These are phyloP conservation scores for Penicillium sp. DNA, from an alignment of 2,329 filamentous ascomycete genomes.

Conservation along the genomic window DNA sequence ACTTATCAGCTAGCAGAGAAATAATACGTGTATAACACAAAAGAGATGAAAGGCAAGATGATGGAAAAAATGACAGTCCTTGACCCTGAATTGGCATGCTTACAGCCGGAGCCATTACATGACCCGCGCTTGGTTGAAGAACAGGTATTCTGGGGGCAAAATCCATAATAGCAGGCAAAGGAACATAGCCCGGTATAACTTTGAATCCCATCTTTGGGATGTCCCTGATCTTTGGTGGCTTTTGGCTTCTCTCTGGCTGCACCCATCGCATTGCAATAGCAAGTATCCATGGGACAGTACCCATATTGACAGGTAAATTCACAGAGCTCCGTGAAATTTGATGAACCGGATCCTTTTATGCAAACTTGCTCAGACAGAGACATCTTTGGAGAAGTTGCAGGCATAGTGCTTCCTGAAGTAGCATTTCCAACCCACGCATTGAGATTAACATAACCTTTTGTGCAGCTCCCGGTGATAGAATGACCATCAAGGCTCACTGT, in stretches of 20 bases:
- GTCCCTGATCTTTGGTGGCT: conserved; percentile 4
- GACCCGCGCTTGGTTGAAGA: not conserved
- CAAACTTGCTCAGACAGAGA: conserved; percentile 10
- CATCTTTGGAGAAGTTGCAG: conserved; percentile 1
- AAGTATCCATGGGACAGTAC: conserved; percentile 14
- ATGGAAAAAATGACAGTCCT: not conserved
- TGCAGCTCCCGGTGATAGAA: conserved; percentile 26
- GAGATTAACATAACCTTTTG: conserved; percentile 32
- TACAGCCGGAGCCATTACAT: not conserved
- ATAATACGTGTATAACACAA: not conserved
- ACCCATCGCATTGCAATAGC: conserved; percentile 15
- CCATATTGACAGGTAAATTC: conserved; percentile 11
- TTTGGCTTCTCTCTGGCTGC: conserved; percentile 1
- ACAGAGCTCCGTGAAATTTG: conserved; percentile 10
- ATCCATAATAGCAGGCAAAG: conserved; percentile 15
- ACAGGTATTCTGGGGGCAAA: conserved; percentile 3
- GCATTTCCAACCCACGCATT: conserved; percentile 40
- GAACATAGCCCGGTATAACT: conserved; percentile 12
- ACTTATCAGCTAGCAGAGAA: not conserved
- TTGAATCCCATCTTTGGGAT: conserved; percentile 4
- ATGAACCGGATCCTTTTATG: conserved; percentile 3
- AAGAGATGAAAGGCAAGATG: not conserved
- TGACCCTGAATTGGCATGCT: not conserved
- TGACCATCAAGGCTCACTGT: conserved; percentile 26
- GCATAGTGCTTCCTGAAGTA: conserved; percentile 4